Evolutionary conservation across 345 rosid species (phyloP), one percentile per base, ranked within the genome.

Genomic region (Bruguiera parviflora): DNA sequence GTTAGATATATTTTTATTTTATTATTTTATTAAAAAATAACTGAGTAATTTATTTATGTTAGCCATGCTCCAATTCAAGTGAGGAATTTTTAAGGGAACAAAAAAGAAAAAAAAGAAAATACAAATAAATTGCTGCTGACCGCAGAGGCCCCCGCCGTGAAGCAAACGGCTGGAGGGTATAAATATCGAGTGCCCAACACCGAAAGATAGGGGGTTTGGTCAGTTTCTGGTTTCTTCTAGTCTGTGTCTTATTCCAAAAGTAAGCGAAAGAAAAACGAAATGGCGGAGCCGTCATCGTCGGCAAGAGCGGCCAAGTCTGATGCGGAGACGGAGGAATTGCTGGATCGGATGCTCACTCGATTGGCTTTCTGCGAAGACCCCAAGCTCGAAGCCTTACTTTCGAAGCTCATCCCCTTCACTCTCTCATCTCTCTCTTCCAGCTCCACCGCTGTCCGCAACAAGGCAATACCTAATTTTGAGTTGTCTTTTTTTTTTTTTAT

Each of bases 311-410:
- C 82, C 39, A 91, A 75, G 70, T 83, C 98, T 37, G 97, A 87
- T 33, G 81, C 67, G n/a, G 94, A 93, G 66, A 67, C 84, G 22
- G 97, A 89, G 69, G 97, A 91, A 76, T 74, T 89, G 82, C 95
- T 94, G 66, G 96, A 94, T 81, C 94, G 96, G 52, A 91, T 94
- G 97, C 84, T 91, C 20, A 93, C 98, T 47, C 81, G 94, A 61
- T 74, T 91, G 73, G 97, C 98, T 51, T 88, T 91, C 32, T 91
- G 96, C 72, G 97, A 91, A 66, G 98, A 93, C 74, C 82, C 96
- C 52, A 91, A 89, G 61, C 92, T 93, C 75, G 71, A 89, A 71
- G 29, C 82, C 63, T 84, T 93, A 58, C 86, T 93, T 68, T 80
- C 90, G 13, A 91, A 84, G 71, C 95, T 91, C 69, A 96, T 91